A percentile compares a stretch with the other conserved stretches of the same genome.
Conservation (phyloP, 1,139 yeast species). For the Candida mesenterica region DNA sequence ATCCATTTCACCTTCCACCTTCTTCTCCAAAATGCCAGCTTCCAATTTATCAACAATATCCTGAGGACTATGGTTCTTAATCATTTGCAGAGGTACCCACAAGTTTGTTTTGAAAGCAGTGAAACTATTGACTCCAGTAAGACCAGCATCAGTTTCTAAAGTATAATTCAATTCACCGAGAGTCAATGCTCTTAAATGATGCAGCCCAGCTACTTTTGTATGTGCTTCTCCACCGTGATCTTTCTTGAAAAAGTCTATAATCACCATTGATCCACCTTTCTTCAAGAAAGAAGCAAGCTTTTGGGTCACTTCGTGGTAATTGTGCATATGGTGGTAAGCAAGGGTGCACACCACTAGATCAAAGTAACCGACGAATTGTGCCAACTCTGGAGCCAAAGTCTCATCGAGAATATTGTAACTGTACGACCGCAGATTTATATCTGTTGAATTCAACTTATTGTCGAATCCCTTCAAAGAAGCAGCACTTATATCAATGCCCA, state of each 20-base stretch:
- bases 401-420: constrained; percentile 32
- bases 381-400: constrained; percentile 13
- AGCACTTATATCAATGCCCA: constrained; percentile 40
- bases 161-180: constrained; percentile 23
- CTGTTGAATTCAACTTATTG: constrained; percentile 13
- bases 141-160: constrained; percentile 21
- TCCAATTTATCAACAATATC: constrained; percentile 15
- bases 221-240: constrained; percentile 22
- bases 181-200: constrained; percentile 38
- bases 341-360: constrained; percentile 39
- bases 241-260: constrained; percentile 38
- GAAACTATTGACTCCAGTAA: constrained; percentile 23
- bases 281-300: constrained; percentile 33
- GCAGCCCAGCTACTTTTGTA: constrained; percentile 19
- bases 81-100: constrained; percentile 27
- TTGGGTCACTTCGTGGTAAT: constrained; percentile 29
- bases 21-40: constrained; percentile 17
- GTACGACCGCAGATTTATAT: constrained; percentile 16
- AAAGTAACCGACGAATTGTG: constrained; percentile 20
- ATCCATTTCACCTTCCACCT: constrained; percentile 2
- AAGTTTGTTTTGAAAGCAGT: constrained; percentile 19
- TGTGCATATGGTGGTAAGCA: constrained; percentile 41
- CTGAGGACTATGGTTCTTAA: constrained; percentile 24
- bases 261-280: constrained; percentile 34
- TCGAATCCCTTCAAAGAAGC: constrained; percentile 26